These are phyloP conservation scores for Phytophthora fragariaefolia DNA, from an alignment of 352 stramenopile genomes.

Conservation along the genomic window DNA sequence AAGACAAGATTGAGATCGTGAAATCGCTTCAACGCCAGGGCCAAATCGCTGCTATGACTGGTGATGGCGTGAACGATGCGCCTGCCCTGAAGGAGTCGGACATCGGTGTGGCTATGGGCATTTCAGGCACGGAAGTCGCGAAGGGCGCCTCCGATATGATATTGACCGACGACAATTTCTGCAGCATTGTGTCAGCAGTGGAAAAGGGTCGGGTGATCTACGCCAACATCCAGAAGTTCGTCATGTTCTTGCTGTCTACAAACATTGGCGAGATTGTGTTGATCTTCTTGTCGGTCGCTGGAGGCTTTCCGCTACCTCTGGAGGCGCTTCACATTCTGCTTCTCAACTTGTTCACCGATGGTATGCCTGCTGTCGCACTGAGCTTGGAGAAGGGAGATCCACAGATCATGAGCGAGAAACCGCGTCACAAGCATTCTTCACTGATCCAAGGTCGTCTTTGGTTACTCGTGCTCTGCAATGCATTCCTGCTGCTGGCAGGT, in stretches of 20 bases:
- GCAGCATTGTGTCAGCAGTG: slow-evolving; percentile 97
- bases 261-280: slow-evolving; percentile 96
- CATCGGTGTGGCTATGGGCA: slow-evolving; percentile 98
- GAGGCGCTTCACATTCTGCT: slow-evolving; percentile 98
- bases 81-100: slow-evolving; percentile 96
- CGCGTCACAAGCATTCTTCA: slow-evolving; percentile 58
- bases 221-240: slow-evolving; percentile 98
- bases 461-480: slow-evolving; percentile 67
- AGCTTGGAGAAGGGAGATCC: slow-evolving; percentile 79
- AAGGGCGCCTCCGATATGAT: slow-evolving; percentile 99
- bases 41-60: slow-evolving; percentile 96
- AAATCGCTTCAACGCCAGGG: slow-evolving; percentile 92
- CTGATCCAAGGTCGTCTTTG: slow-evolving; percentile 72
- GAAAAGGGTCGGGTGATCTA: slow-evolving; percentile 97
- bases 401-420: slow-evolving; percentile 68
- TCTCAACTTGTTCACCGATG: slow-evolving; percentile 99
- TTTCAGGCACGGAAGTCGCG: slow-evolving; percentile 97
- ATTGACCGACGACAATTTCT: slow-evolving; percentile 98
- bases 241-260: slow-evolving; percentile 98
- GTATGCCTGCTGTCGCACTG: slow-evolving; percentile 75
- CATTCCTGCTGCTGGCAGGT: slow-evolving; percentile 52
- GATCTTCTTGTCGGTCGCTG: slow-evolving; percentile 69
- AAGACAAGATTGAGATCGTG: slow-evolving; percentile 97
- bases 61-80: slow-evolving; percentile 98
- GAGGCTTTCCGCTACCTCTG: slow-evolving; percentile 81